phyloP scores from a whole-genome alignment of 352 stramenopile genomes.

The Phytopythium litorale region DNA sequence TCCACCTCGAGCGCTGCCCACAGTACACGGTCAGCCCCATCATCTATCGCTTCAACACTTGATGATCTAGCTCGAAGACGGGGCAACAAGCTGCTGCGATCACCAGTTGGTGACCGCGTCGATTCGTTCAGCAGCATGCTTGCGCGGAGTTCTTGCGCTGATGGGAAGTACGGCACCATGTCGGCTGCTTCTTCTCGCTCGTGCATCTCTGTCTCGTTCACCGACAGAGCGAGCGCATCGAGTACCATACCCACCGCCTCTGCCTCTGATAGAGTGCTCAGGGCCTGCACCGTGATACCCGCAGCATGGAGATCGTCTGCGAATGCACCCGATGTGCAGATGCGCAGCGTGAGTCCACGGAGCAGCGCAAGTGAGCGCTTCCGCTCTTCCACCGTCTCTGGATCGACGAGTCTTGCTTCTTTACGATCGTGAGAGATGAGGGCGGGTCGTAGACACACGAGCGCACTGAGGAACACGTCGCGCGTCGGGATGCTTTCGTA shows the following conservation, averaged over 20 bases:
- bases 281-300: conserved; percentile 45
- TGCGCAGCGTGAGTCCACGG: conserved; percentile 53
- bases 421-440: conserved; percentile 47
- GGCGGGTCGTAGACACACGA: conserved; percentile 66
- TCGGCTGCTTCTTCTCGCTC: conserved; percentile 66
- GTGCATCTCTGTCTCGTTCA: conserved; percentile 75
- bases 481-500: conserved; percentile 65
- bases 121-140: conserved; percentile 6
- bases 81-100: neutral
- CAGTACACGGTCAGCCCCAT: conserved; percentile 51
- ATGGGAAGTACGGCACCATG: conserved; percentile 64
- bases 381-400: neutral
- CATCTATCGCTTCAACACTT: conserved; percentile 12
- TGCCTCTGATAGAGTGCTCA: conserved; percentile 53
- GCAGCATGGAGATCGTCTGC: conserved; percentile 52
- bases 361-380: conserved; percentile 32
- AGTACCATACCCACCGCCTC: conserved; percentile 53
- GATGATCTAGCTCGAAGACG: conserved; percentile 1
- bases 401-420: neutral
- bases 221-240: conserved; percentile 44
- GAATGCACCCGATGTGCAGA: conserved; percentile 74
- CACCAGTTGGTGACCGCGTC: neutral
- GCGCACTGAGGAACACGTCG: conserved; percentile 71
- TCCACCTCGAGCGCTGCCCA: conserved; percentile 80
- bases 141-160: conserved; percentile 43